Evolutionary conservation across 345 rosid species (phyloP).

Genomic region (Jatropha curcas): DNA sequence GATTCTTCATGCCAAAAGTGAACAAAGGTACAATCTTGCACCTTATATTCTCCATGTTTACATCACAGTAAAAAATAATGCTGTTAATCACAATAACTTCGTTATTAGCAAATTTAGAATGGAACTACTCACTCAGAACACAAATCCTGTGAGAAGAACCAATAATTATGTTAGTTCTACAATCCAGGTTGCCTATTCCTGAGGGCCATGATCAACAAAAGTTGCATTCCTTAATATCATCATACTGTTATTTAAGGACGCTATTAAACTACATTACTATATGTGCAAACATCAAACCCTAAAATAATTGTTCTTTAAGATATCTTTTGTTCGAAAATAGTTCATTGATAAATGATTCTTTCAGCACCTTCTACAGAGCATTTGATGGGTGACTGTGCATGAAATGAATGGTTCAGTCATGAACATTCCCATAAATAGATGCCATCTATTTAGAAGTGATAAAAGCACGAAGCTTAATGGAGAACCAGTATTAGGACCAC

Average conservation of each 20-base stretch:
- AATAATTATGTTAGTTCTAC: background rate
- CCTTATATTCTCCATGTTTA: background rate
- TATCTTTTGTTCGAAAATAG: background rate
- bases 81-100: background rate
- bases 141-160: background rate
- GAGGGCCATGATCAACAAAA: background rate
- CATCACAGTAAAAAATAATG: background rate
- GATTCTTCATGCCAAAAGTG: background rate
- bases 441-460: background rate
- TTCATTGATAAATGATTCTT: background rate
- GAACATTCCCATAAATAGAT: background rate
- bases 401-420: background rate
- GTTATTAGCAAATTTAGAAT: background rate
- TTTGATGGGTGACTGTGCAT: background rate
- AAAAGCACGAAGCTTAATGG: background rate
- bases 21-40: background rate
- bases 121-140: background rate
- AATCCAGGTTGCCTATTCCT: background rate
- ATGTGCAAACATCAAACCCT: no score
- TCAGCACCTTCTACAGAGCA: background rate
- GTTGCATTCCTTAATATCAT: background rate
- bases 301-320: background rate
- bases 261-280: background rate
- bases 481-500: background rate
- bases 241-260: background rate